Conservation (phyloP, 2,329 filamentous ascomycete genomes). For the Bipolaris bicolor region DNA sequence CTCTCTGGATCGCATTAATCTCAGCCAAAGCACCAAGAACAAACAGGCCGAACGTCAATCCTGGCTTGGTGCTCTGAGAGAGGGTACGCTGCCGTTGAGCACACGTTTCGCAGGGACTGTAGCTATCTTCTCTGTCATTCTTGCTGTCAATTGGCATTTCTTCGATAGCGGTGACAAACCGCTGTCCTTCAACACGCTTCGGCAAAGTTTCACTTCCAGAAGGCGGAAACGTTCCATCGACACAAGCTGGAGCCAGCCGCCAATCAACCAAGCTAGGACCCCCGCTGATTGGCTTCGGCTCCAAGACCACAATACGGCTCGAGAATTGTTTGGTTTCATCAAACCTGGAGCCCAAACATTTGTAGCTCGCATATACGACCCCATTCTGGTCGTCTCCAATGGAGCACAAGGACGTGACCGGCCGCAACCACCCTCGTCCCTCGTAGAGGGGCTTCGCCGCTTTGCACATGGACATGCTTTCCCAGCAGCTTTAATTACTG, state of each 20-base stretch:
- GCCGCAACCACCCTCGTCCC: slow-evolving; percentile 55
- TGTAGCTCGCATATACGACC: slow-evolving; percentile 75
- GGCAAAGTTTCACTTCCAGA: slow-evolving; percentile 31
- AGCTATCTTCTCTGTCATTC: slow-evolving; percentile 73
- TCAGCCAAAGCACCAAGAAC: slow-evolving; percentile 51
- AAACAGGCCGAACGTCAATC: slow-evolving; percentile 56
- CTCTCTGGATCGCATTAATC: slow-evolving; percentile 61
- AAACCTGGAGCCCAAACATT: slow-evolving; percentile 75
- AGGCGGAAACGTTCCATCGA: slow-evolving; percentile 24
- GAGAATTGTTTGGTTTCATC: slow-evolving; percentile 76
- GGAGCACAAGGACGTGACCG: slow-evolving; percentile 68
- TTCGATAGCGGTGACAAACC: slow-evolving; percentile 63
- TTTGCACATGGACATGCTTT: slow-evolving; percentile 70
- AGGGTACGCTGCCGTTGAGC: slow-evolving; percentile 70
- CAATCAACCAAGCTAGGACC: slow-evolving; percentile 76
- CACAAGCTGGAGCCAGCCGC: slow-evolving; percentile 52
- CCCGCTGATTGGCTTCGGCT: slow-evolving; percentile 77
- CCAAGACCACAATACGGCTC: slow-evolving; percentile 79
- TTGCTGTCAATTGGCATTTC: slow-evolving; percentile 79
- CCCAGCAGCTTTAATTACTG: slow-evolving; percentile 67
- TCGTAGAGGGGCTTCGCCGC: slow-evolving; percentile 59
- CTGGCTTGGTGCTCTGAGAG: slow-evolving; percentile 68
- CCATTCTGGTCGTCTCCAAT: slow-evolving; percentile 73
- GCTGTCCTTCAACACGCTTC: slow-evolving; percentile 33
- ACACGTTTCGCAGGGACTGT: slow-evolving; percentile 77